Percentiles rank a stretch among this genome's conserved stretches.
Evolutionary conservation across 805 yeast genomes (phyloP).

Genomic region (Suhomyces faveliae): DNA sequence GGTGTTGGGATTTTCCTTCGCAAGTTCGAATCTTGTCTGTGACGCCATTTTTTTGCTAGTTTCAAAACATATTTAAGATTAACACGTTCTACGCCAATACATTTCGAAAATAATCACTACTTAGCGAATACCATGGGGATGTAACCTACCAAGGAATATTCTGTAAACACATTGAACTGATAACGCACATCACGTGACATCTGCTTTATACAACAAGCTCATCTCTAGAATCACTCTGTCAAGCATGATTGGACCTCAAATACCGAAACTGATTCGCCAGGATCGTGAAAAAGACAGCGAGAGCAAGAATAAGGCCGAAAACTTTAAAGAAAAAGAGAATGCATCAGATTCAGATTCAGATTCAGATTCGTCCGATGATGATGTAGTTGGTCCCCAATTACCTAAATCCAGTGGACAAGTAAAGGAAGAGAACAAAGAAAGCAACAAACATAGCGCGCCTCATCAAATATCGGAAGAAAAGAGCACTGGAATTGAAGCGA

Average conservation of each 20-base stretch:
- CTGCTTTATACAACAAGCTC: not conserved
- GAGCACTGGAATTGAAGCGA: not conserved
- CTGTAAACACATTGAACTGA: not conserved
- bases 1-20: constrained; percentile 60
- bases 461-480: not conserved
- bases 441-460: not conserved
- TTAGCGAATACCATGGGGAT: not conserved
- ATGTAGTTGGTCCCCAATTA: constrained; percentile 1
- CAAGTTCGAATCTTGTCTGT: constrained; percentile 99
- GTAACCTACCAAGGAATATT: not conserved
- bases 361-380: constrained; percentile 3
- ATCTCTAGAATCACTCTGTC: not conserved
- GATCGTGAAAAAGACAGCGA: not conserved
- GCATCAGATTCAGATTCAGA: not conserved
- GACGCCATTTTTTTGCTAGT: constrained; percentile 59
- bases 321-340: not conserved
- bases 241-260: constrained; percentile 5
- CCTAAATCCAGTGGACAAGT: not conserved
- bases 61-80: not conserved
- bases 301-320: not conserved
- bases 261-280: constrained; percentile 3
- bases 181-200: not conserved
- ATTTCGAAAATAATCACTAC: not conserved
- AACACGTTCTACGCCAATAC: not conserved
- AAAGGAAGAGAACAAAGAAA: not conserved